Percentiles rank a stretch among this genome's conserved stretches.
Evolutionary conservation across 176 grass and related monocot genomes (phyloP).

Genomic region (bread wheat (Triticum aestivum)): DNA sequence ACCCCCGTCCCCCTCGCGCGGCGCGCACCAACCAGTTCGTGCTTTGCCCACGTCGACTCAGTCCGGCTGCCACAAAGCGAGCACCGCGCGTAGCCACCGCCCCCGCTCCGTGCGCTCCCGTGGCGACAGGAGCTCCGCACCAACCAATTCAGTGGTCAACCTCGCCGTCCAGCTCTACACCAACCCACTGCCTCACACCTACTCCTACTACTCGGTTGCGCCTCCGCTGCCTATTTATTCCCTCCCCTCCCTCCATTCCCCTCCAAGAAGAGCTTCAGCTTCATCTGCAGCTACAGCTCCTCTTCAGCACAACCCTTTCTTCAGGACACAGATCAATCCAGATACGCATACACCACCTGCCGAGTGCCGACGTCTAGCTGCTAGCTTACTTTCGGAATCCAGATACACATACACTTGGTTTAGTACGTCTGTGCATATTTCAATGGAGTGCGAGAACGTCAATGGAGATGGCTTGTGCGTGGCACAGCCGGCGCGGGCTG

Average conservation of each 20-base stretch:
- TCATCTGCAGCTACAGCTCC: constrained; percentile 13
- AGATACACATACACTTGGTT: background rate
- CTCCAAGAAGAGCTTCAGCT: constrained; percentile 36
- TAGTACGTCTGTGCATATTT: background rate
- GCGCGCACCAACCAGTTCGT: background rate
- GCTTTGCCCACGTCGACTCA: background rate
- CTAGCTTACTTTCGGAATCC: background rate
- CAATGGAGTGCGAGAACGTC: constrained; percentile 38
- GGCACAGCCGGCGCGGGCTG: background rate
- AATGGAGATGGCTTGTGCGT: constrained; percentile 36
- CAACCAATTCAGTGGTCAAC: background rate
- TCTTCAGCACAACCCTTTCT: background rate
- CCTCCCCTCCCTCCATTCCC: background rate
- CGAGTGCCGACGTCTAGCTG: too few species aligned
- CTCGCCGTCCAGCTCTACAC: background rate
- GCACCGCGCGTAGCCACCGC: too few species aligned
- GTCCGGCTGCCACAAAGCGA: background rate
- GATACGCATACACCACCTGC: background rate
- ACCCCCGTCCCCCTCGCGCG: background rate
- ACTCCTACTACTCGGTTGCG: background rate
- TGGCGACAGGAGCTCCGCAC: too few species aligned
- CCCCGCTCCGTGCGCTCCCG: too few species aligned
- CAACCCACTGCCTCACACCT: background rate
- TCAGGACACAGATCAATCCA: background rate
- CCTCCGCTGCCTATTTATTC: constrained; percentile 57